Percentiles rank a stretch among this genome's conserved stretches.
These are phyloP conservation scores for Serendipita sp. DNA, from an alignment of 1,284 basidiomycete genomes.

Conservation along the genomic window DNA sequence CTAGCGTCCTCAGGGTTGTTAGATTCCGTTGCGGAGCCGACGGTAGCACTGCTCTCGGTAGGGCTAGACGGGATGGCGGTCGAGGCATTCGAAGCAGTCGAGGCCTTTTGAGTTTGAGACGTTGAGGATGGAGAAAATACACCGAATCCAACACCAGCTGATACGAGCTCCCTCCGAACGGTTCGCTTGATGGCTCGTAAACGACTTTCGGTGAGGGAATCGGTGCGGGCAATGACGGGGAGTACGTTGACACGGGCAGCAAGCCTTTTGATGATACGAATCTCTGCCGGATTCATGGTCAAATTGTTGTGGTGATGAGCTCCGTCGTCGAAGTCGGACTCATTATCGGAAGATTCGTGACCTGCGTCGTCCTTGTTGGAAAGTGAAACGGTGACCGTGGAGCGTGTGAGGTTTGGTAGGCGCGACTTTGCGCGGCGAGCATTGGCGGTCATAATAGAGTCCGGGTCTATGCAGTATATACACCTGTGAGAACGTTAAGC, in stretches of 20 bases:
- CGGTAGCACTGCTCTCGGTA: neutral
- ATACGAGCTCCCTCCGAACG: slow-evolving; percentile 44
- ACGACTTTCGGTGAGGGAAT: slow-evolving; percentile 62
- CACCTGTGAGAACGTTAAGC: slow-evolving; percentile 31
- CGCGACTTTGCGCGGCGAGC: slow-evolving; percentile 31
- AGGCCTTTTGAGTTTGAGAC: slow-evolving; percentile 16
- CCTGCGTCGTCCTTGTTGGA: slow-evolving; percentile 21
- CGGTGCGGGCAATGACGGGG: slow-evolving; percentile 60
- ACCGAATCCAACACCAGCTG: slow-evolving; percentile 54
- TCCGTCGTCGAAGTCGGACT: slow-evolving; percentile 23
- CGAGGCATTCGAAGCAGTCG: slow-evolving; percentile 12
- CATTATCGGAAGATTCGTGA: slow-evolving; percentile 36
- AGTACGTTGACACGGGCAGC: slow-evolving; percentile 57
- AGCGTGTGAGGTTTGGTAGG: slow-evolving; percentile 25
- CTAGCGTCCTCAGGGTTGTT: slow-evolving; percentile 17
- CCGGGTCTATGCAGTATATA: slow-evolving; percentile 69
- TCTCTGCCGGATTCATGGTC: slow-evolving; percentile 58
- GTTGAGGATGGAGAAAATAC: slow-evolving; percentile 37
- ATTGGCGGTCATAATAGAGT: slow-evolving; percentile 42
- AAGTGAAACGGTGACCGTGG: slow-evolving; percentile 41
- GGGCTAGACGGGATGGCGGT: neutral
- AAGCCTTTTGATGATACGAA: slow-evolving; percentile 60
- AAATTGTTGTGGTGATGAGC: slow-evolving; percentile 18
- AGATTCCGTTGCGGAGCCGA: slow-evolving; percentile 15
- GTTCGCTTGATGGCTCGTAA: slow-evolving; percentile 51